Evolutionary conservation across 1,284 basidiomycete genomes (phyloP).

Genomic region (Singerocomus inundabilis): DNA sequence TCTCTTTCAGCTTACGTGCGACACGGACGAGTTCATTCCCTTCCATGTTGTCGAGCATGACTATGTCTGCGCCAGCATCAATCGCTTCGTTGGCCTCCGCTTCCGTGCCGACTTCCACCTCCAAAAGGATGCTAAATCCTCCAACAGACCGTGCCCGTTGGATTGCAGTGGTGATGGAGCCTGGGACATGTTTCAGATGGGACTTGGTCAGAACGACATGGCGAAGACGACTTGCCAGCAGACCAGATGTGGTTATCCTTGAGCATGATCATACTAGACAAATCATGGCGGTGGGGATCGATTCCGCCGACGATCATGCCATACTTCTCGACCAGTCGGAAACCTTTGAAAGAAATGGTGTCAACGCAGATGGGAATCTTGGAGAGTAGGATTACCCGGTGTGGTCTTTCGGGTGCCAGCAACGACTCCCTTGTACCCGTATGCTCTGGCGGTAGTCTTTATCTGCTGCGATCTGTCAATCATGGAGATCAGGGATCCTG

Average conservation of each 20-base stretch:
- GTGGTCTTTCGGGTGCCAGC: conserved; percentile 98
- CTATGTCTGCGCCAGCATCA: conserved; percentile 91
- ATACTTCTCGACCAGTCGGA: conserved; percentile 97
- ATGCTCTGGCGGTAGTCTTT: conserved; percentile 74
- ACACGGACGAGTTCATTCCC: conserved; percentile 69
- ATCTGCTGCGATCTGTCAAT: conserved; percentile 71
- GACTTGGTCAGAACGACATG: background rate
- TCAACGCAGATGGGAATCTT: conserved; percentile 1
- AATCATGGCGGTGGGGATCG: conserved; percentile 94
- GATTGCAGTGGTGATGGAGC: conserved; percentile 90
- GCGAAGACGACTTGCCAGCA: conserved; percentile 54
- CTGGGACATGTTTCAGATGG: conserved; percentile 37
- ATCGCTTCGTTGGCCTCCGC: conserved; percentile 95
- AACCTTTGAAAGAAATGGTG: conserved; percentile 50
- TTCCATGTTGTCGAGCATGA: conserved; percentile 98
- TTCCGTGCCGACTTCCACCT: conserved; percentile 91
- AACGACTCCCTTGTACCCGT: conserved; percentile 86
- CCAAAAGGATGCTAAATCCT: conserved; percentile 90
- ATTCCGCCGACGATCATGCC: conserved; percentile 98
- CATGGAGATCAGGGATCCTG: conserved; percentile 2
- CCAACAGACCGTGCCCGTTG: conserved; percentile 83
- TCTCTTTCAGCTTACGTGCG: conserved; percentile 70
- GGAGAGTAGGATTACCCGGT: conserved; percentile 57
- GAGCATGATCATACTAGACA: conserved; percentile 99
- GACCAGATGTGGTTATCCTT: conserved; percentile 99